Conservation (phyloP, 768 basidiomycete genomes). For the Mycena epipterygia region DNA sequence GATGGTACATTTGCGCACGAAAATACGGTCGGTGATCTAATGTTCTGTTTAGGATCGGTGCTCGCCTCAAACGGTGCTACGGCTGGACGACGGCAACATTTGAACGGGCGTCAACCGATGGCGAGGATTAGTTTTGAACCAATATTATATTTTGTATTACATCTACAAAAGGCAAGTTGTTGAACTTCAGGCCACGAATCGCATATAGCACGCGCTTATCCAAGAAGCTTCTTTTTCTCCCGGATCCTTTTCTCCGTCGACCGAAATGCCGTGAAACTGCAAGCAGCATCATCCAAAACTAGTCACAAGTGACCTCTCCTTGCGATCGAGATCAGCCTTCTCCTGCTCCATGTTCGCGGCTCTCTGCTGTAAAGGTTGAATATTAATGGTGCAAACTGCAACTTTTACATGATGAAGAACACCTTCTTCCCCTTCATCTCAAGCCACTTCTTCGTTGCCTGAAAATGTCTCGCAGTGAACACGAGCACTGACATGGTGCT, state of each 20-base stretch:
- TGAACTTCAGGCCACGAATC: no score
- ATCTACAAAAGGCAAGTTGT: no score
- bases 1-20: neutral
- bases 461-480: neutral
- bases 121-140: neutral
- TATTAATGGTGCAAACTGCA: neutral
- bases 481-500: no score
- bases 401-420: neutral
- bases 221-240: constrained; percentile 13
- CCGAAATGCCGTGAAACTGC: neutral
- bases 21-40: neutral
- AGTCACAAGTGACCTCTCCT: neutral
- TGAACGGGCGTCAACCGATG: neutral
- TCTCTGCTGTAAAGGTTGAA: neutral
- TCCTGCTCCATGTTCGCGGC: constrained; percentile 1
- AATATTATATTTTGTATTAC: no score
- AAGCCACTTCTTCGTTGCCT: neutral
- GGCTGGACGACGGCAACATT: constrained; percentile 28
- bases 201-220: no score
- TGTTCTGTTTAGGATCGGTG: neutral
- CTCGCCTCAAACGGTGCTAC: constrained; percentile 20
- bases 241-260: constrained; percentile 1
- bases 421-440: neutral
- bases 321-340: neutral
- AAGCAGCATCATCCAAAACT: neutral